phyloP scores from a whole-genome alignment of 192 early-diverging fungal genomes.

The Funneliformis mosseae region DNA sequence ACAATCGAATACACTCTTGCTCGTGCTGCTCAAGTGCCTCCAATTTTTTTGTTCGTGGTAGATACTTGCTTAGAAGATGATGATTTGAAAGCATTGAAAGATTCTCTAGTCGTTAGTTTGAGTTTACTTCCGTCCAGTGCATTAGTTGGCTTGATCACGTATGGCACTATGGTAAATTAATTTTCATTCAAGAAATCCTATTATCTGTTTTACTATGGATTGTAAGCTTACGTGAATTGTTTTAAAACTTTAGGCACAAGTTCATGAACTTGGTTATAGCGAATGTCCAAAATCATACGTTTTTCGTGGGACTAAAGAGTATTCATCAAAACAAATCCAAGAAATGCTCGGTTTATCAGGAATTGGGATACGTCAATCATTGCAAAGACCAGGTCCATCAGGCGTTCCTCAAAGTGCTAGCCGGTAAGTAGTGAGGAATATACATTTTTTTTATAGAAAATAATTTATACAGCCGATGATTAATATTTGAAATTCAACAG shows the following conservation, averaged over 20 bases:
- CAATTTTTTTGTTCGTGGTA: constrained; percentile 95
- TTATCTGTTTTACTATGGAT: neutral
- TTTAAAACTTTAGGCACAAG: constrained; percentile 68
- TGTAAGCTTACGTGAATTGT: neutral
- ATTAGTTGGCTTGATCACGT: constrained; percentile 95
- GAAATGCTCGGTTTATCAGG: constrained; percentile 91
- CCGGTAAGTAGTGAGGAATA: neutral
- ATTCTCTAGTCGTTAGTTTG: constrained; percentile 86
- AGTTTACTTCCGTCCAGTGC: constrained; percentile 91
- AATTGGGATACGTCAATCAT: constrained; percentile 44
- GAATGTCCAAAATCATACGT: constrained; percentile 98
- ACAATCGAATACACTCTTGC: constrained; percentile 96
- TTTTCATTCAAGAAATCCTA: neutral
- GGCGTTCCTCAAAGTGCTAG: constrained; percentile 22
- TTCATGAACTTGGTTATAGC: constrained; percentile 94
- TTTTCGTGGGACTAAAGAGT: constrained; percentile 97
- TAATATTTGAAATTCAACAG: constrained; percentile 33
- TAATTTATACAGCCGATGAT: neutral
- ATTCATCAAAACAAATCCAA: constrained; percentile 91
- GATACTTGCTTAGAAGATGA: constrained; percentile 96
- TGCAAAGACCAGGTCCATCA: constrained; percentile 48
- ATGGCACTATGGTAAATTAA: constrained; percentile 87
- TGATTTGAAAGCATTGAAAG: constrained; percentile 95
- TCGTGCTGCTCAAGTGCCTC: constrained; percentile 84
- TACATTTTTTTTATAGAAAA: neutral